A percentile compares a stretch with the other conserved stretches of the same genome.
These are phyloP conservation scores for Lichtheimia corymbifera DNA, from an alignment of 371 early-diverging fungal genomes.

Conservation along the genomic window DNA sequence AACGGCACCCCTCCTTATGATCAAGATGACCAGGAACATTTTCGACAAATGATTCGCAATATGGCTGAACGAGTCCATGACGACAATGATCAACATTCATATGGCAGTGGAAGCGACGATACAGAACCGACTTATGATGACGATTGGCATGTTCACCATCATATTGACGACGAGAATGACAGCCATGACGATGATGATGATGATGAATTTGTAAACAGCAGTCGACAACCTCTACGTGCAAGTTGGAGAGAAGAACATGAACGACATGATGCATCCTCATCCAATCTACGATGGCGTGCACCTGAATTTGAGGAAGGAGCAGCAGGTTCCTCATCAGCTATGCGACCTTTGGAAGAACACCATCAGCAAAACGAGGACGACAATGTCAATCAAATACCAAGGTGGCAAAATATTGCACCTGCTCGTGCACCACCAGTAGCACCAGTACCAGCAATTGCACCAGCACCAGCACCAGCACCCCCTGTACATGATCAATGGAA, in stretches of 20 bases:
- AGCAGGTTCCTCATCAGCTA: too few relatives aligned
- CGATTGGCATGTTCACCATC: not conserved
- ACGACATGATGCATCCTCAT: slow-evolving; percentile 9
- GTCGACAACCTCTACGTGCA: slow-evolving; percentile 8
- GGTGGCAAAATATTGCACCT: not conserved
- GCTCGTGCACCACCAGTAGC: slow-evolving; percentile 1
- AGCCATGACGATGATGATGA: slow-evolving; percentile 9
- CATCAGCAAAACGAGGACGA: not conserved
- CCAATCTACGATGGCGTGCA: slow-evolving; percentile 18
- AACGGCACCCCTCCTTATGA: not conserved
- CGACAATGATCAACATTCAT: slow-evolving; percentile 4
- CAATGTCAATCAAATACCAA: not conserved
- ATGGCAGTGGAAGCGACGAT: not conserved
- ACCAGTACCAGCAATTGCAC: not conserved
- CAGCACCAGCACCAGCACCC: slow-evolving; percentile 3
- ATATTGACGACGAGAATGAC: not conserved
- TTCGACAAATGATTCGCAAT: not conserved
- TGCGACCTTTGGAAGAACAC: not conserved
- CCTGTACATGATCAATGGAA: slow-evolving; percentile 15
- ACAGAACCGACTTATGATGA: not conserved
- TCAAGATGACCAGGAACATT: slow-evolving; percentile 1
- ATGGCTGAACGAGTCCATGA: not conserved
- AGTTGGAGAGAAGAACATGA: slow-evolving; percentile 15
- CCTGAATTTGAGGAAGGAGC: slow-evolving; percentile 10
- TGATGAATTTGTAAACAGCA: slow-evolving; percentile 2